These are phyloP conservation scores for Eucalyptus rudis DNA, from an alignment of 345 rosid genomes.

Conservation along the genomic window DNA sequence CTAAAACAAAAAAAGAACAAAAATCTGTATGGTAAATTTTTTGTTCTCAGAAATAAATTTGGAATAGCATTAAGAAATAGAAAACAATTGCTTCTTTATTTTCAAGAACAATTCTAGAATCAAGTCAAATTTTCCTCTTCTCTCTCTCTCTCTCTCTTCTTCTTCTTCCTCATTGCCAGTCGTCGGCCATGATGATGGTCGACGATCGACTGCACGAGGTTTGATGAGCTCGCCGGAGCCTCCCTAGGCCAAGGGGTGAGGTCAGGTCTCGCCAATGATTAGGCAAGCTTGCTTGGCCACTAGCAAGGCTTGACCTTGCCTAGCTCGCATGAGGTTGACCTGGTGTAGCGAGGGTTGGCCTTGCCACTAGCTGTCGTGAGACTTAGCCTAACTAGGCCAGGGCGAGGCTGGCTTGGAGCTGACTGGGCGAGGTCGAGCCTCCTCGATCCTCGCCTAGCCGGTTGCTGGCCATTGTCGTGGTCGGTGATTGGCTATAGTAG, in stretches of 20 bases:
- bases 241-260: no score
- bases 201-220: fast-evolving
- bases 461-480: fast-evolving
- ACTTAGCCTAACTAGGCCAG: fast-evolving
- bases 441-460: fast-evolving
- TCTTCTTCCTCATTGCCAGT: no score
- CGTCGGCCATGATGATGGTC: fast-evolving
- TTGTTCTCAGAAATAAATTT: no score
- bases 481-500: fast-evolving
- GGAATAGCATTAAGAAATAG: fast-evolving
- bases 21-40: fast-evolving
- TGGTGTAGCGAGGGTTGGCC: fast-evolving
- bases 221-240: fast-evolving
- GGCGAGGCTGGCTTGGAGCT: fast-evolving
- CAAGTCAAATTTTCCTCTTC: fast-evolving
- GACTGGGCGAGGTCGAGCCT: fast-evolving
- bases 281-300: fast-evolving
- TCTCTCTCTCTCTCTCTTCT: no score
- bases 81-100: no score
- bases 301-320: fast-evolving
- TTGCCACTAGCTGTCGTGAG: fast-evolving
- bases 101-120: fast-evolving
- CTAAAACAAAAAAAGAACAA: fast-evolving
- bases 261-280: fast-evolving
- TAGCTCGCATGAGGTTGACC: fast-evolving